phyloP scores from a whole-genome alignment of 176 grass and related monocot genomes.

The Carex kokanica region DNA sequence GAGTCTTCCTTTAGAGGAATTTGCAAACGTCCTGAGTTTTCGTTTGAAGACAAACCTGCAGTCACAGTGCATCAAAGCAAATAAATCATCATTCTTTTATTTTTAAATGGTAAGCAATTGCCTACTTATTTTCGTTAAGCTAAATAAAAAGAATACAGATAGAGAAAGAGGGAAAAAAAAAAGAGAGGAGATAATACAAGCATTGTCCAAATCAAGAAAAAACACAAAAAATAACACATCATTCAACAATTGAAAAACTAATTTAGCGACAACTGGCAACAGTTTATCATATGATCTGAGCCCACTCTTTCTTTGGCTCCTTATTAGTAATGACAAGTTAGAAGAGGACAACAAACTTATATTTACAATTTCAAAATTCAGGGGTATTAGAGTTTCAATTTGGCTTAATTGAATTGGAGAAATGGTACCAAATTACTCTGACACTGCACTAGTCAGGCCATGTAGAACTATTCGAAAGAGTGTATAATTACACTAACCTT shows the following conservation, averaged over 20 bases:
- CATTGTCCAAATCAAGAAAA: too few relatives aligned
- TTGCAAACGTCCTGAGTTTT: constrained; percentile 42
- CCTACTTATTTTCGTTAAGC: too few relatives aligned
- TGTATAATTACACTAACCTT: constrained; percentile 48
- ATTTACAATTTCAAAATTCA: not conserved
- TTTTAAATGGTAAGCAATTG: too few relatives aligned
- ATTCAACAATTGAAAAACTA: constrained; percentile 13
- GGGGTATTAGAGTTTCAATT: not conserved
- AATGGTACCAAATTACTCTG: constrained; percentile 3
- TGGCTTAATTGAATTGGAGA: not conserved
- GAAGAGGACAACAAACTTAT: not conserved
- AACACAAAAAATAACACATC: not conserved
- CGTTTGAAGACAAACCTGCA: constrained; percentile 51
- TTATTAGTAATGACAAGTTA: not conserved
- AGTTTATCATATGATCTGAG: not conserved
- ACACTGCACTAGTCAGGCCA: not conserved
- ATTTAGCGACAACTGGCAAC: not conserved
- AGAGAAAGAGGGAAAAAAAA: too few relatives aligned
- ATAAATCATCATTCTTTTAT: not conserved
- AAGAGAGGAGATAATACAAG: too few relatives aligned
- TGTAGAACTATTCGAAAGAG: not conserved
- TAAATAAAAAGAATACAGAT: too few relatives aligned
- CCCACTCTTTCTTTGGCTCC: not conserved
- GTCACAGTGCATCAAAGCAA: constrained; percentile 28
- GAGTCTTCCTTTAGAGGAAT: constrained; percentile 30